Evolutionary conservation across 192 early-diverging fungal species (phyloP), one percentile per base, ranked within the genome.

Genomic region (Coemansia sp.): DNA sequence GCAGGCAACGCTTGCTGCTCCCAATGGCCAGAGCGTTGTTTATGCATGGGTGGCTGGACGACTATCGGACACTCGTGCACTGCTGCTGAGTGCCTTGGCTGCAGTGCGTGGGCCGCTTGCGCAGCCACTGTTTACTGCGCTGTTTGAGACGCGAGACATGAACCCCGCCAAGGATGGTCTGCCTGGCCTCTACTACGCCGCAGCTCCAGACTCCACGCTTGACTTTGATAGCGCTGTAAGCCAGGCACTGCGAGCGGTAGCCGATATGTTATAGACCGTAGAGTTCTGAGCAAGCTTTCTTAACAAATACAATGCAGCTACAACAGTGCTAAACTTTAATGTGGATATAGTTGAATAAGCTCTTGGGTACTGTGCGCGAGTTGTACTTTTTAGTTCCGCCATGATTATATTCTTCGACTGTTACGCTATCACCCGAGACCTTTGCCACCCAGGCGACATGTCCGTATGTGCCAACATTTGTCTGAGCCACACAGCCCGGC

Each of bases 381-480:
- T 40, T 46, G 40, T 70, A 70, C 12, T 20, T 56, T 25, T 74
- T 38, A 35, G 36, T 22, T 38, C 35, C 36, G 37, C 35, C 36
- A 25, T 59, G 38, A 65, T 82, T 82, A 66, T 76, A 76, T 63
- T 76, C 74, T 58, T 82, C 79, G 22, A 76, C 58, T 2, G 68
- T 67, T 1, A 82, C 65, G n/a, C 25, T 62, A 29, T 75, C 62
- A 2, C 57, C 53, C 9, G 36, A 42, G 12, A 78, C 76, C 29
- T 43, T 51, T 20, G 71, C 62, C 3, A 78, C 76, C 76, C 76
- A 78, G 2, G 76, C 76, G 24, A 78, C 76, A 42, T 78, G 76
- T 6, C 64, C 64, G 59, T 15, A 27, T 3, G 40, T 17, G 41
- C 70, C 67, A 17, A 61, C 38, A 32, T 70, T 65, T 4, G 67